Evolutionary conservation across 805 yeast species (phyloP).

Genomic region (Metschnikowia dekortorum): DNA sequence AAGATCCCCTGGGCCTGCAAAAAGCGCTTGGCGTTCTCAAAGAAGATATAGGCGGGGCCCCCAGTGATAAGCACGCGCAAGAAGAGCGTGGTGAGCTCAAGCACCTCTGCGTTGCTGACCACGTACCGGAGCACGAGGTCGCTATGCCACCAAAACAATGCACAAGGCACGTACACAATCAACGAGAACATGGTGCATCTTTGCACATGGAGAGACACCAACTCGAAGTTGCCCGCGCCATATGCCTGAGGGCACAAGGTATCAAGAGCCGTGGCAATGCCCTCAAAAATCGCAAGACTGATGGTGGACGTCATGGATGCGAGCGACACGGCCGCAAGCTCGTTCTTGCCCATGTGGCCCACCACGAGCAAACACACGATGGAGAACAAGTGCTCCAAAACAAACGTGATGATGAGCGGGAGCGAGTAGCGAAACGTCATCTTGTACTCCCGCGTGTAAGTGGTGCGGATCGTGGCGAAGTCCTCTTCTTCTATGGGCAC

Average conservation of each 20-base stretch:
- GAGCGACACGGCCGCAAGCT: slow-evolving; percentile 43
- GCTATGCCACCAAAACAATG: slow-evolving; percentile 38
- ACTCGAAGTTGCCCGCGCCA: slow-evolving; percentile 39
- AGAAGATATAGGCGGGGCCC: slow-evolving; percentile 42
- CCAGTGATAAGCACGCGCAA: slow-evolving; percentile 34
- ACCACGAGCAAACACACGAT: slow-evolving; percentile 41
- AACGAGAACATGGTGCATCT: slow-evolving; percentile 33
- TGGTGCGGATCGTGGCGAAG: slow-evolving; percentile 29
- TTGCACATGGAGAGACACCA: slow-evolving; percentile 37
- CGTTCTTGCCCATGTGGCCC: slow-evolving; percentile 42
- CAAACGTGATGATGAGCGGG: slow-evolving; percentile 40
- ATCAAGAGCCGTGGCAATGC: slow-evolving; percentile 44
- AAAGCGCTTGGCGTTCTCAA: slow-evolving; percentile 39
- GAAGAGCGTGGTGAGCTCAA: slow-evolving; percentile 30
- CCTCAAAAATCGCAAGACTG: slow-evolving; percentile 42
- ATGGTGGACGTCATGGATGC: slow-evolving; percentile 44
- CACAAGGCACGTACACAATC: slow-evolving; percentile 36
- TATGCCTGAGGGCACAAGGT: slow-evolving; percentile 44
- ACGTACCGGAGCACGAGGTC: slow-evolving; percentile 24
- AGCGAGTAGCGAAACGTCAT: slow-evolving; percentile 30
- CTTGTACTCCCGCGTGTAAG: slow-evolving; percentile 22
- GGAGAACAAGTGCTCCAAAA: slow-evolving; percentile 41
- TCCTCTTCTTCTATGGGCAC: slow-evolving; percentile 23
- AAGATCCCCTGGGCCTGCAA: slow-evolving; percentile 45
- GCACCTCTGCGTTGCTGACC: slow-evolving; percentile 31